phyloP scores from a whole-genome alignment of 2,329 filamentous ascomycete genomes.

The Mollisia scopiformis region DNA sequence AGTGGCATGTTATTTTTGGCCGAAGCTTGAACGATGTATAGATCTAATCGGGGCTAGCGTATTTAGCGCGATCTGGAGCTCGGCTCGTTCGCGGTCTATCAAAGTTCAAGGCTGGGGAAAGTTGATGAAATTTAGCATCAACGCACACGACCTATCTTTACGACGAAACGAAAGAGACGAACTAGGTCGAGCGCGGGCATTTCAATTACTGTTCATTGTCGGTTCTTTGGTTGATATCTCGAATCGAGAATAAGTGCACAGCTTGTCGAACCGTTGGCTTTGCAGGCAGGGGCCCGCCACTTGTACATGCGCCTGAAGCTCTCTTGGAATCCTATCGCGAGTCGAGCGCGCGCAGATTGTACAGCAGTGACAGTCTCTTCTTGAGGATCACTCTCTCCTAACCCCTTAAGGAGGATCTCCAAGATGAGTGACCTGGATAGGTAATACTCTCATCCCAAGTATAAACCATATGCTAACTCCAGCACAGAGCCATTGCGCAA shows the following conservation, averaged over 20 bases:
- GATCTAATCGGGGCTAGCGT: slow-evolving; percentile 14
- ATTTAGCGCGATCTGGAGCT: slow-evolving; percentile 3
- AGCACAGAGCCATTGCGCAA: slow-evolving; percentile 85
- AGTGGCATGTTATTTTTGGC: slow-evolving; percentile 15
- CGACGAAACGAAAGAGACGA: neutral
- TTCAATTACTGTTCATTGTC: too few relatives aligned
- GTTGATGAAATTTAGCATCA: neutral
- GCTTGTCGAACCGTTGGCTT: too few relatives aligned
- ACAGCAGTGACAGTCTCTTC: neutral
- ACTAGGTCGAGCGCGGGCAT: too few relatives aligned
- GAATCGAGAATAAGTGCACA: too few relatives aligned
- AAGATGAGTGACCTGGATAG: slow-evolving; percentile 92
- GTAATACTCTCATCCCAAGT: slow-evolving; percentile 50
- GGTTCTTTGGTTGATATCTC: too few relatives aligned
- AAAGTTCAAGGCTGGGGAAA: slow-evolving; percentile 21
- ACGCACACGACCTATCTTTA: slow-evolving; percentile 1
- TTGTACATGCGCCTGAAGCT: neutral
- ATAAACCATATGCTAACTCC: neutral
- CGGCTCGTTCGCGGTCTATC: slow-evolving; percentile 9
- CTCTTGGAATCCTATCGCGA: neutral
- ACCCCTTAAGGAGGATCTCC: slow-evolving; percentile 7
- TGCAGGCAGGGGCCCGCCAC: neutral
- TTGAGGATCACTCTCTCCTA: neutral
- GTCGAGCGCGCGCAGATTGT: neutral
- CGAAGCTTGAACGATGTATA: slow-evolving; percentile 4